Percentiles rank a stretch among this genome's conserved stretches.
Conservation (phyloP, 352 stramenopile genomes). For the Peronosclerospora sorghi region DNA sequence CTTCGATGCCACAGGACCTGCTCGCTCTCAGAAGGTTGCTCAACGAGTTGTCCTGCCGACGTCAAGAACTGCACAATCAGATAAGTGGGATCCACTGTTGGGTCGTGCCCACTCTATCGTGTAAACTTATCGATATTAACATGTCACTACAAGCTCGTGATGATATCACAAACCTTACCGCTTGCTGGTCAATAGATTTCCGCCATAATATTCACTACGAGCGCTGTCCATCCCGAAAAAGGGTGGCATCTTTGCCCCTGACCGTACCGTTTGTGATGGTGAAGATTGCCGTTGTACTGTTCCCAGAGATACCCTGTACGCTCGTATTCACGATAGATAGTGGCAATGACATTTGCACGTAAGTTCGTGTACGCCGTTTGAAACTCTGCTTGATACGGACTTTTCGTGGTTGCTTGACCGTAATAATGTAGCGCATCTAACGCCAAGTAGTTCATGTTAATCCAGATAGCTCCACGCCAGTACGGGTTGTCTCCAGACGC, state of each 20-base stretch:
- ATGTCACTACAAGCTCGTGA: too few relatives aligned
- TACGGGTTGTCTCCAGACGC: conserved; percentile 86
- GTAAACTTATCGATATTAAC: too few relatives aligned
- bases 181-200: conserved; percentile 82
- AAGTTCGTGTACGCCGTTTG: conserved; percentile 32
- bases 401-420: conserved; percentile 22
- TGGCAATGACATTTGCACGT: conserved; percentile 49
- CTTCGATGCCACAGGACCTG: conserved; percentile 6
- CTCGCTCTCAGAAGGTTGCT: conserved; percentile 15
- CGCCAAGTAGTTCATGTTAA: conserved; percentile 90
- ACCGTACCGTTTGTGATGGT: conserved; percentile 37
- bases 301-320: conserved; percentile 89
- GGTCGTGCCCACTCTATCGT: conserved; percentile 50
- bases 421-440: conserved; percentile 80
- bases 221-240: conserved; percentile 90
- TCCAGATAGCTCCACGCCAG: conserved; percentile 91
- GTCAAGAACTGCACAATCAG: conserved; percentile 4
- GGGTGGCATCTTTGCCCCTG: conserved; percentile 84
- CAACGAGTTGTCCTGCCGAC: conserved; percentile 12
- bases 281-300: conserved; percentile 84
- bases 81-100: conserved; percentile 29
- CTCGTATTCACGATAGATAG: conserved; percentile 72
- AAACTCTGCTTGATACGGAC: conserved; percentile 38
- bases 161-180: not conserved
- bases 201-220: conserved; percentile 89